Base-by-base conservation (phyloP, 371 early-diverging fungal species). In the Apophysomyces trapeziformis region DNA sequence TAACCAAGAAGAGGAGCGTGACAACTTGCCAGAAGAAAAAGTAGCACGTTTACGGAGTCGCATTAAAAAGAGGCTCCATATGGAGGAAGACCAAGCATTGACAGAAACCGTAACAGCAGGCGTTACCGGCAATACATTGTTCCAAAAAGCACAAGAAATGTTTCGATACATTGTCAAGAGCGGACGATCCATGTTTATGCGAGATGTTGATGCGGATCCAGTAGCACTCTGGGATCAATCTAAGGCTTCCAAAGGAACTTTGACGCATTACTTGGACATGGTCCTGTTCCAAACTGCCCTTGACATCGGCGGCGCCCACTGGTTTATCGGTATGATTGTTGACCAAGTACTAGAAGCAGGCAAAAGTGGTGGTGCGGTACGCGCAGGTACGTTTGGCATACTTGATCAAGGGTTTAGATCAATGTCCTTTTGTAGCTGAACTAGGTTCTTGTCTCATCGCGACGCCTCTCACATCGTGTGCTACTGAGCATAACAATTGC, bases 171-270 rank as follows among this genome's bases (percentile, higher is more conserved):
- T 80, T 56, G 83, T 80, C 60, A 80, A 77, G 57, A 75, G 80
- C 50, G 83, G 83, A 21, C 60, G 83, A 57, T 80, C 83, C 7
- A 78, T 79, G 80, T 83, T 72, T 68, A 80, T 83, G 81, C 73
- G 75, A 13, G 83, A 83, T 58, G 77, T 80, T 0, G 80, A 82
- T 58, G 78, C 75, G 1, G 79, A 74, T 35, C 68, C 72, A 2
- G 66, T 64, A 35, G 60, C 74, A 0, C 60, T 79, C 13, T 78
- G 76, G 75, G 77, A 79, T 58, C 50, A 68, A 9, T 45, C 56
- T 3, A 61, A 64, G 21, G 60, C 41, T 4, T 65, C 67, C 1
- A 68, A 71, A 47, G 77, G 77, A 32, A 63, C 63, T 1, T 68
- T 75, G n/a, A 67, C 76, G 13, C 80, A 80, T 64, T 83, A 79